Evolutionary conservation across 1,284 basidiomycete genomes (phyloP).

Genomic region (Cryptococcus sp.): DNA sequence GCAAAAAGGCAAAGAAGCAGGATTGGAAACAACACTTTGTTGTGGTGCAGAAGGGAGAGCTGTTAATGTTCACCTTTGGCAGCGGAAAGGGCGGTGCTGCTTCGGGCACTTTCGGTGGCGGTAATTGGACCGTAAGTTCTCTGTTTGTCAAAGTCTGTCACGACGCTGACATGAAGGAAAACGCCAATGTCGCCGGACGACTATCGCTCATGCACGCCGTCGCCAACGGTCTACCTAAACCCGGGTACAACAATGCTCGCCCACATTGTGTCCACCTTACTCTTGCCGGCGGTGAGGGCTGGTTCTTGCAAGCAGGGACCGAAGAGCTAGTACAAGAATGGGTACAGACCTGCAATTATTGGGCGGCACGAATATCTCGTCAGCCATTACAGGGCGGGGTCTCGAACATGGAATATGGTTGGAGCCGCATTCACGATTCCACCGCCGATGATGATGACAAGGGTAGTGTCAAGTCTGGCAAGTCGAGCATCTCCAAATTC

Average conservation of each 20-base stretch:
- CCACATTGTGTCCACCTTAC: constrained; percentile 96
- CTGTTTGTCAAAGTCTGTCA: not conserved
- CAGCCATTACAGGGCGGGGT: constrained; percentile 92
- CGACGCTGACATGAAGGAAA: constrained; percentile 40
- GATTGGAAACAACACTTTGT: constrained; percentile 91
- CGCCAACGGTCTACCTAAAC: constrained; percentile 79
- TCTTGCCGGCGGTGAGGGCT: constrained; percentile 77
- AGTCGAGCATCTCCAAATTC: constrained; percentile 58
- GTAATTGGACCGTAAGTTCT: constrained; percentile 85
- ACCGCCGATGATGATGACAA: constrained; percentile 53
- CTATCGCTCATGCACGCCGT: constrained; percentile 81
- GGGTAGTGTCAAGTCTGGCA: constrained; percentile 20
- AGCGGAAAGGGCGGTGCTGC: constrained; percentile 49
- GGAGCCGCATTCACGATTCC: constrained; percentile 64
- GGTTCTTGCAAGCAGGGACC: constrained; percentile 96
- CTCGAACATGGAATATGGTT: constrained; percentile 98
- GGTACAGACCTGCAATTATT: constrained; percentile 98
- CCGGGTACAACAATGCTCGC: constrained; percentile 82
- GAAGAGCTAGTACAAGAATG: constrained; percentile 96
- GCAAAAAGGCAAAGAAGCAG: constrained; percentile 71
- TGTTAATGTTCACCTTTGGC: constrained; percentile 86
- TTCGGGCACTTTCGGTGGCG: constrained; percentile 73
- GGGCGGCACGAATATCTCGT: constrained; percentile 89
- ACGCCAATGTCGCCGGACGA: constrained; percentile 74
- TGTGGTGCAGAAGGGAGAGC: constrained; percentile 86